Percentiles rank a stretch among this genome's conserved stretches.
Conservation (phyloP, 208 protist genomes). For the Tetramitus jugosus region DNA sequence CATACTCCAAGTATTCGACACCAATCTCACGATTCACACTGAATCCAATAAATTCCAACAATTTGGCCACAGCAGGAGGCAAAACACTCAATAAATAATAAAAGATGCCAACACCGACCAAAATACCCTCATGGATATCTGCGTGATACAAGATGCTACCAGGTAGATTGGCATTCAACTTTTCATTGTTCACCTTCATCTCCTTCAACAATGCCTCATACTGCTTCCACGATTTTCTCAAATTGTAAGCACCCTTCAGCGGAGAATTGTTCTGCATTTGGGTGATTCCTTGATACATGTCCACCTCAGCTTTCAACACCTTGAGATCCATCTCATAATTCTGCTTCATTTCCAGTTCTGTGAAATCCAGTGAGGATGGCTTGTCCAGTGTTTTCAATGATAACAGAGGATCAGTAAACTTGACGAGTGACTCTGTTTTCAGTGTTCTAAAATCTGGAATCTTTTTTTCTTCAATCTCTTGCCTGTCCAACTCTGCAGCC, state of each 20-base stretch:
- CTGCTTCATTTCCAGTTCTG: background rate
- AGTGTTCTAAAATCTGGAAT: no score
- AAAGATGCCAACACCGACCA: background rate
- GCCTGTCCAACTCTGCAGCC: no score
- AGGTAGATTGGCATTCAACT: background rate
- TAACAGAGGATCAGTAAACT: no score
- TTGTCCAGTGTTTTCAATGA: no score
- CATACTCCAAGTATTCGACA: background rate
- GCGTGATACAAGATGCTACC: background rate
- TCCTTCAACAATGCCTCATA: background rate
- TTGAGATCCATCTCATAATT: constrained; percentile 1
- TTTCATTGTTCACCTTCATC: background rate
- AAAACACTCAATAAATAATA: background rate
- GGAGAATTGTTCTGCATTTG: background rate
- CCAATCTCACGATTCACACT: background rate
- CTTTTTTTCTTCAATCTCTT: no score
- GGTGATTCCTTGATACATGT: background rate
- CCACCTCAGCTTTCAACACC: constrained; percentile 2
- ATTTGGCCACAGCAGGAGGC: background rate
- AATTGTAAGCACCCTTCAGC: constrained; percentile 8
- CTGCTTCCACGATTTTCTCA: background rate
- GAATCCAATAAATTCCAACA: no score
- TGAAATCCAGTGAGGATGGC: no score
- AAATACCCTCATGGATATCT: background rate
- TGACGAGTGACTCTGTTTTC: no score